A percentile compares a stretch with the other conserved stretches of the same genome.
Conservation (phyloP, 2,329 filamentous ascomycete species). For the Sarocladiaceae sp. region DNA sequence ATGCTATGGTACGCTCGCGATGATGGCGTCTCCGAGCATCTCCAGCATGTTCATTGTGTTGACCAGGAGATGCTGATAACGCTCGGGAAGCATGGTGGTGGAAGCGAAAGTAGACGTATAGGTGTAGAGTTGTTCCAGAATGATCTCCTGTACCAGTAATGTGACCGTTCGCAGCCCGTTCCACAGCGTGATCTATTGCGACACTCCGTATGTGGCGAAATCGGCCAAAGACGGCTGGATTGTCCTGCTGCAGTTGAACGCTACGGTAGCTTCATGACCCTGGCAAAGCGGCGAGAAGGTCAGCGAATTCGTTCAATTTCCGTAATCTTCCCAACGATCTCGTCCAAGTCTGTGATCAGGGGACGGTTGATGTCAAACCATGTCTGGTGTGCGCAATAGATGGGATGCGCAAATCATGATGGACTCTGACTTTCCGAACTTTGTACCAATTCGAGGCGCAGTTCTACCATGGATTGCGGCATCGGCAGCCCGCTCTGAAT, state of each 20-base stretch:
- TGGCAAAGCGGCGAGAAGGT: conserved; percentile 31
- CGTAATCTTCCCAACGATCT: conserved; percentile 29
- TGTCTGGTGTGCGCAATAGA: conserved; percentile 39
- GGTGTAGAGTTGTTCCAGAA: conserved; percentile 35
- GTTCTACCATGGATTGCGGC: conserved; percentile 39
- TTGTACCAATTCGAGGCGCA: conserved; percentile 35
- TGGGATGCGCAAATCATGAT: conserved; percentile 36
- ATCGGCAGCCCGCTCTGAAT: conserved; percentile 42
- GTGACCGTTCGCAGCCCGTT: conserved; percentile 40
- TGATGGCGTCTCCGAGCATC: conserved; percentile 33
- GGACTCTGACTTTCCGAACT: conserved; percentile 29
- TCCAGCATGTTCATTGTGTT: conserved; percentile 31
- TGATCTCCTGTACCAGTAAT: conserved; percentile 41
- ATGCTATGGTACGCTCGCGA: conserved; percentile 43
- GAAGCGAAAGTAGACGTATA: conserved; percentile 19
- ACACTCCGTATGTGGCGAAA: conserved; percentile 39
- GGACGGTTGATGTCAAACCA: conserved; percentile 39
- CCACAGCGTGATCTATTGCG: conserved; percentile 40
- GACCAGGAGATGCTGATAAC: conserved; percentile 28
- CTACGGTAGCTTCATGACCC: conserved; percentile 35
- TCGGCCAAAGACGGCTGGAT: conserved; percentile 35
- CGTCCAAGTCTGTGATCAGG: conserved; percentile 27
- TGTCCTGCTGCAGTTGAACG: conserved; percentile 30
- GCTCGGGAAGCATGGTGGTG: conserved; percentile 20
- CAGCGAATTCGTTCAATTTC: conserved; percentile 38